Conservation (phyloP, 495 filamentous ascomycete genomes). For the Neurospora africana region DNA sequence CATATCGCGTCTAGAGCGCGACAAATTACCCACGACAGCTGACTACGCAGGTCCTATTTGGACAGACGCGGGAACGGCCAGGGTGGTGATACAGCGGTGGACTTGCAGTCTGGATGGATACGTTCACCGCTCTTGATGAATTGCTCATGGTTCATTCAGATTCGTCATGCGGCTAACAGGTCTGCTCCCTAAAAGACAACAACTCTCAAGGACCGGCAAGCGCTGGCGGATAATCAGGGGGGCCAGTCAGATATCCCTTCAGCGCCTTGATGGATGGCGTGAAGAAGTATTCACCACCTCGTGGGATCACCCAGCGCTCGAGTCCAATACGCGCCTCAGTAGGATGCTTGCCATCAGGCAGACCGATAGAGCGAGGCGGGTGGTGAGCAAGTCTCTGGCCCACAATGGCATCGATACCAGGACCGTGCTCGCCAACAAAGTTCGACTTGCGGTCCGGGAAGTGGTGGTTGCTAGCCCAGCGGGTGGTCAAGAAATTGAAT, state of each 20-base stretch:
- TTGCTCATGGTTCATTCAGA: background rate
- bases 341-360: background rate
- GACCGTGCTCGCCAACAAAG: background rate
- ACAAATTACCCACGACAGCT: too few species aligned
- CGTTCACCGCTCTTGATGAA: background rate
- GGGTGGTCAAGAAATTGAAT: background rate
- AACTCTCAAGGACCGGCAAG: background rate
- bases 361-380: background rate
- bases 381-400: background rate
- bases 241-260: slow-evolving; percentile 1
- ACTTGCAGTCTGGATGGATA: background rate
- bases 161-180: background rate
- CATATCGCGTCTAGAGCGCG: too few species aligned
- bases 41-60: background rate
- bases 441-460: background rate
- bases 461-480: background rate
- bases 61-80: background rate
- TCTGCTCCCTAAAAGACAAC: background rate
- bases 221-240: background rate
- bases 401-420: background rate
- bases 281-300: slow-evolving; percentile 2
- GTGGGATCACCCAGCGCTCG: background rate
- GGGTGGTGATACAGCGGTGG: background rate
- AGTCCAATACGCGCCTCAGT: background rate
- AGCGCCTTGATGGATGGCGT: slow-evolving; percentile 18